Conservation (phyloP, 2,329 filamentous ascomycete genomes). For the Nemania sp. region DNA sequence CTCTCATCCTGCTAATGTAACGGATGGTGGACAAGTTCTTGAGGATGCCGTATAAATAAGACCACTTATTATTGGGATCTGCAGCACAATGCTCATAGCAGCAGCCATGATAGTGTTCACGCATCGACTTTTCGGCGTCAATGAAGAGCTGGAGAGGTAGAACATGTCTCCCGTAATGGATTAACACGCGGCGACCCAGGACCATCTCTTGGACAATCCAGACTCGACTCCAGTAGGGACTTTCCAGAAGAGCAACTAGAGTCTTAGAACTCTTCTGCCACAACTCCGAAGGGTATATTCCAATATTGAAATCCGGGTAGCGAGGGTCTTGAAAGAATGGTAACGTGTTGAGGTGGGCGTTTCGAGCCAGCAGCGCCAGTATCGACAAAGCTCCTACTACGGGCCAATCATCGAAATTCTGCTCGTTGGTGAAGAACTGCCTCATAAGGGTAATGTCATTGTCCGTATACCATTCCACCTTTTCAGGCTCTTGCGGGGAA, state of each 20-base stretch:
- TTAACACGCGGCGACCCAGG: conserved; percentile 2
- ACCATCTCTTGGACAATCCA: conserved; percentile 8
- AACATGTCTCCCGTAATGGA: conserved; percentile 8
- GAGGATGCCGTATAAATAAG: background rate
- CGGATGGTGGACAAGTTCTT: background rate
- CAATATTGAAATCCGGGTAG: conserved; percentile 2
- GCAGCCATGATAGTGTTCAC: conserved; percentile 1
- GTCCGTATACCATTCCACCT: conserved; percentile 1
- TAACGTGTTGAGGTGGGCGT: background rate
- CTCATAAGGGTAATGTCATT: conserved; percentile 3
- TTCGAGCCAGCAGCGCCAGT: background rate
- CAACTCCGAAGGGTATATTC: conserved; percentile 4
- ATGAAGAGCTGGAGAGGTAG: conserved; percentile 10
- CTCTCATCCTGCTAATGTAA: background rate
- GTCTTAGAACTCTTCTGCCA: conserved; percentile 4
- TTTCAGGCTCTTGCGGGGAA: background rate
- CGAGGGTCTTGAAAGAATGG: conserved; percentile 13
- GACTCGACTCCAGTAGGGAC: conserved; percentile 5
- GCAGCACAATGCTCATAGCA: conserved; percentile 3
- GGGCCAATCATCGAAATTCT: background rate
- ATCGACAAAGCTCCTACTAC: background rate
- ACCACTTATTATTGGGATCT: background rate
- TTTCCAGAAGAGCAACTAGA: background rate
- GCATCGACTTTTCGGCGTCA: conserved; percentile 8
- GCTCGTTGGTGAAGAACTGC: conserved; percentile 1